Percentiles rank a stretch among this genome's conserved stretches.
Evolutionary conservation across 106 monocot species (phyloP).

Genomic region (Platanthera zijinensis): DNA sequence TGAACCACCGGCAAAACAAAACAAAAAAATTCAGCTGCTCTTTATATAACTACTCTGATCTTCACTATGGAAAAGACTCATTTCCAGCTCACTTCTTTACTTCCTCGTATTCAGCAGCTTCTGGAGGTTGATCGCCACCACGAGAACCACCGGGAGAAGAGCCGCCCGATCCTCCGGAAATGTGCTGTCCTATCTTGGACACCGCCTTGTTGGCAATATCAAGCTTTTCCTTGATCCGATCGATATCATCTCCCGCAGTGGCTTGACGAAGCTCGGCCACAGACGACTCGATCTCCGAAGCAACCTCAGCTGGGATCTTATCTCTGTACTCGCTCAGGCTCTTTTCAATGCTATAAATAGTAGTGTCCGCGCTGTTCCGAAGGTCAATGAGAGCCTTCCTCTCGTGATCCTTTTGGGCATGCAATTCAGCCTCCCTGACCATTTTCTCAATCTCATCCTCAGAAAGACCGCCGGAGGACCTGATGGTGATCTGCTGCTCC

Average conservation of each 20-base stretch:
- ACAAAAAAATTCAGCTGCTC: not conserved
- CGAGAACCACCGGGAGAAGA: constrained; percentile 20
- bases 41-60: not conserved
- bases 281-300: constrained; percentile 45
- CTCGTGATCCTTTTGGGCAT: constrained; percentile 54
- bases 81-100: constrained; percentile 35
- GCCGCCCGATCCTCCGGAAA: constrained; percentile 33
- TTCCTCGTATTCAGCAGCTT: constrained; percentile 65
- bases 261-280: constrained; percentile 43
- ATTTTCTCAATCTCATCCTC: constrained; percentile 66
- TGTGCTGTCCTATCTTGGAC: constrained; percentile 59
- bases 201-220: constrained; percentile 51
- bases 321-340: constrained; percentile 58
- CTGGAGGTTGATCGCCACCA: constrained; percentile 30
- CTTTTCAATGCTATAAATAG: constrained; percentile 60
- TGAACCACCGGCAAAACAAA: not conserved
- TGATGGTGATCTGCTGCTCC: constrained; percentile 63
- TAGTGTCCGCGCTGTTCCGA: constrained; percentile 43
- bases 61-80: not conserved
- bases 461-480: constrained; percentile 57
- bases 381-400: constrained; percentile 55
- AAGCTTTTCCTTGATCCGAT: constrained; percentile 41
- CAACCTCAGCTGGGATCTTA: constrained; percentile 54
- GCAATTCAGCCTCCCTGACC: constrained; percentile 60
- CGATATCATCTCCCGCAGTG: constrained; percentile 34